Evolutionary conservation across 768 basidiomycete genomes (phyloP).

Genomic region (Mycena filopes): DNA sequence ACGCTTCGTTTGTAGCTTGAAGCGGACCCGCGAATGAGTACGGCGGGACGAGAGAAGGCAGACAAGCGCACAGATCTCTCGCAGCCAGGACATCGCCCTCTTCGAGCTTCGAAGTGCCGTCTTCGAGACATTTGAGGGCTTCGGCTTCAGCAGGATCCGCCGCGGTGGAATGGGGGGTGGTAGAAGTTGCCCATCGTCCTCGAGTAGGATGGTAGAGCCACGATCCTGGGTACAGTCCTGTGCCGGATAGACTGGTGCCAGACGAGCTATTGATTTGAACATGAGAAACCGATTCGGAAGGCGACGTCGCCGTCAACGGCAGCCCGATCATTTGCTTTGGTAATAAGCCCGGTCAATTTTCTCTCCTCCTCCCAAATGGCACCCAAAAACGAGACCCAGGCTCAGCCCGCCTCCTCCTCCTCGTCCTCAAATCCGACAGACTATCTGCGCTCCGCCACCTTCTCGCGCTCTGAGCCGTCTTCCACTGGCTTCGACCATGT

Average conservation of each 20-base stretch:
- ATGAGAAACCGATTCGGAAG: too few relatives aligned
- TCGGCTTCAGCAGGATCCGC: constrained; percentile 86
- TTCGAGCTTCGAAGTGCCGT: constrained; percentile 85
- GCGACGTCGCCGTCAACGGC: too few relatives aligned
- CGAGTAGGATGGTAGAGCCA: constrained; percentile 35
- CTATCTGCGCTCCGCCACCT: constrained; percentile 58
- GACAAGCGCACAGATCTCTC: constrained; percentile 77
- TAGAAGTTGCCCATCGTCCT: constrained; percentile 84
- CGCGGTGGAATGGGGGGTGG: constrained; percentile 83
- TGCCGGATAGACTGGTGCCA: constrained; percentile 1
- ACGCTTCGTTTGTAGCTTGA: constrained; percentile 83
- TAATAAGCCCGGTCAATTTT: not conserved
- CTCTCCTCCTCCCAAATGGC: constrained; percentile 6
- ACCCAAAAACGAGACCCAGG: constrained; percentile 19
- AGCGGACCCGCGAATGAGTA: too few relatives aligned
- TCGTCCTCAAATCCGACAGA: constrained; percentile 60
- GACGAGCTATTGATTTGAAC: not conserved
- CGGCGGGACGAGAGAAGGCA: too few relatives aligned
- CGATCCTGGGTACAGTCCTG: constrained; percentile 30
- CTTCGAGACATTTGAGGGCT: constrained; percentile 81
- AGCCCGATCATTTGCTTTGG: not conserved
- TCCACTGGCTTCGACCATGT: constrained; percentile 60
- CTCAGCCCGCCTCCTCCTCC: constrained; percentile 48
- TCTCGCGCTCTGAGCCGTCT: constrained; percentile 54
- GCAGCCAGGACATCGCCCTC: constrained; percentile 87